phyloP scores from a whole-genome alignment of 371 early-diverging fungal genomes.

The Mycotypha africana region DNA sequence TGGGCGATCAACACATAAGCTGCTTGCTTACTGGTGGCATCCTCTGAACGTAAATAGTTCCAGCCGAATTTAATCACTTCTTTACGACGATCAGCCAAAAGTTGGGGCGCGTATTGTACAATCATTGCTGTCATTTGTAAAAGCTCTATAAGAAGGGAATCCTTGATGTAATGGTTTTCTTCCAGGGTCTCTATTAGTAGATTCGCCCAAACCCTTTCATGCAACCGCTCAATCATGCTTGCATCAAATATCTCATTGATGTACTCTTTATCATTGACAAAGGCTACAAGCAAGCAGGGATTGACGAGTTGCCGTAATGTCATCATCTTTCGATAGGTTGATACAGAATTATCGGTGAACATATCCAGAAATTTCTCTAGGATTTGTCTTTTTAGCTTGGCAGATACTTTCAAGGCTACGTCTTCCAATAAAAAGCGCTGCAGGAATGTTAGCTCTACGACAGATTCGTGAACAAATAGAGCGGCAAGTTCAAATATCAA shows the following conservation, averaged over 20 bases:
- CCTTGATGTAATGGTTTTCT: slow-evolving; percentile 53
- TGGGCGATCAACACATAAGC: slow-evolving; percentile 89
- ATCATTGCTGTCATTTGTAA: slow-evolving; percentile 89
- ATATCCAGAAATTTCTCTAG: slow-evolving; percentile 63
- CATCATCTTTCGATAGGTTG: slow-evolving; percentile 58
- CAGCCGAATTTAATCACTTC: slow-evolving; percentile 95
- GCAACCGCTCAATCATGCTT: slow-evolving; percentile 63
- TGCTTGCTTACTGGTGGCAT: slow-evolving; percentile 90
- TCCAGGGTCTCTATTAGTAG: slow-evolving; percentile 50
- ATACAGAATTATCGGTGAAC: slow-evolving; percentile 41
- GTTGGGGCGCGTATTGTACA: slow-evolving; percentile 74
- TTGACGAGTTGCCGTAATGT: slow-evolving; percentile 71
- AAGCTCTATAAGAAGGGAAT: slow-evolving; percentile 81
- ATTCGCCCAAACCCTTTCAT: slow-evolving; percentile 69
- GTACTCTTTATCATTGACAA: slow-evolving; percentile 47
- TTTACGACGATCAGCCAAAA: slow-evolving; percentile 79
- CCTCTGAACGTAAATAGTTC: slow-evolving; percentile 85
- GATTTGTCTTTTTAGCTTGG: slow-evolving; percentile 57
- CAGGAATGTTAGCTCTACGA: slow-evolving; percentile 67
- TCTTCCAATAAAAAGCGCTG: slow-evolving; percentile 69
- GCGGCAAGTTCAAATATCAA: slow-evolving; percentile 74
- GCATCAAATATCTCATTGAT: slow-evolving; percentile 56
- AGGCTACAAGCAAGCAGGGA: slow-evolving; percentile 67
- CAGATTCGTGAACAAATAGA: slow-evolving; percentile 67
- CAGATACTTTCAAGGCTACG: slow-evolving; percentile 53